Evolutionary conservation across 1,284 basidiomycete species (phyloP), one percentile per base, ranked within the genome.

Genomic region (Pseudozyma hubeiensis): DNA sequence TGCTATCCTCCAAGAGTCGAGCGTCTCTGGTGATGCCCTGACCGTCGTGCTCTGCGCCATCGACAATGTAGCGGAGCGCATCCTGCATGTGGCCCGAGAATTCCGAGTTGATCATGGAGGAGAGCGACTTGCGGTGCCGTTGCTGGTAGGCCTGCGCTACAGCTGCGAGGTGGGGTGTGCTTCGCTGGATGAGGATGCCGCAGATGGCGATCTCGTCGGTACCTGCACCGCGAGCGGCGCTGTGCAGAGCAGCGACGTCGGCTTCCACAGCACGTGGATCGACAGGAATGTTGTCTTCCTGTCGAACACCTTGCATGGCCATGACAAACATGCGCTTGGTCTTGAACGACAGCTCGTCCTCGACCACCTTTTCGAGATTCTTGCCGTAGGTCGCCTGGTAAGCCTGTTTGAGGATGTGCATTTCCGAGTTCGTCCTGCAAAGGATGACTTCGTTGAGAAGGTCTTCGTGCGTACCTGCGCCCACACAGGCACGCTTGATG

Each of bases 391-490:
- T 70, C 4, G 73, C 76, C 14, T 64, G 67, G 64, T 75, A 85
- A 6, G 80, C 80, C 52, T 81, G 74, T 31, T 82, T 82, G 55
- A 85, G 76, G 7, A 79, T 56, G 51, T 77, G 67, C 53, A 84
- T 73, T n/a, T 84, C 82, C 14, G 65, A 41, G 24, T 83, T 81
- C 52, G 77, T 78, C 4, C 84, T 63, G 30, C 71, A 59, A 41
- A 84, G 74, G 29, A 84, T 49, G 41, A 84, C 68, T 51, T 84
- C 83, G 63, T 80, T 84, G 53, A 84, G 75, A 13, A 84, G 35
- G 47, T 64, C 67, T 53, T 85, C 84, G 66, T 84, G 79, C 9
- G 84, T 85, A 24, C 84, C 84, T 1, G 70, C 75, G 7, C 83
- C 84, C 30, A 75, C 59, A 44, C 76, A 79, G 29, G 83, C 82